These are phyloP conservation scores for Drosera capensis DNA, from an alignment of 148 eudicot species.

Conservation along the genomic window DNA sequence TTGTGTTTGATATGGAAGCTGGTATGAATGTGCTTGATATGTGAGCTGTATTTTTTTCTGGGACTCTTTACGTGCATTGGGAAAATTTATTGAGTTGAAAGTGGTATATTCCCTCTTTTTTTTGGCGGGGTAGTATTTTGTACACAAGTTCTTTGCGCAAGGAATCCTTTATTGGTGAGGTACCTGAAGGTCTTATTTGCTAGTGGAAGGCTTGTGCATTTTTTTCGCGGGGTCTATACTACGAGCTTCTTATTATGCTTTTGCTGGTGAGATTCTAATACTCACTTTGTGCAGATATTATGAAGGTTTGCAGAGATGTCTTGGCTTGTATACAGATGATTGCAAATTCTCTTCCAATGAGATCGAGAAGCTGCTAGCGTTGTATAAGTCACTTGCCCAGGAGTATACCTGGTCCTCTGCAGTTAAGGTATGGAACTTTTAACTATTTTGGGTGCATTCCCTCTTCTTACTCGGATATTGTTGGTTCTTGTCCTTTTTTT, in stretches of 20 bases:
- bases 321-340: slow-evolving; percentile 51
- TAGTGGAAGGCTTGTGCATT: neutral
- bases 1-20: no score
- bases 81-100: no score
- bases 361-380: slow-evolving; percentile 49
- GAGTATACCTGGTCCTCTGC: slow-evolving; percentile 83
- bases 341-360: slow-evolving; percentile 52
- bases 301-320: slow-evolving; percentile 89
- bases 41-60: no score
- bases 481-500: neutral
- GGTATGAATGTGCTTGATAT: no score
- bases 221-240: neutral
- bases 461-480: neutral
- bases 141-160: no score
- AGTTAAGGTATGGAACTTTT: slow-evolving; percentile 50
- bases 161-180: no score
- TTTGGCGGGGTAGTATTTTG: no score
- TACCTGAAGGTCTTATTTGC: no score
- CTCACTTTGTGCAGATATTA: slow-evolving; percentile 42
- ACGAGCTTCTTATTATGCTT: no score
- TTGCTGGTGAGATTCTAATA: neutral
- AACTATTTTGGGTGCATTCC: neutral
- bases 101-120: no score
- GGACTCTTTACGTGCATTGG: no score
- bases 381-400: slow-evolving; percentile 65